Conservation (phyloP, 495 filamentous ascomycete species). For the Aspergillus steynii region DNA sequence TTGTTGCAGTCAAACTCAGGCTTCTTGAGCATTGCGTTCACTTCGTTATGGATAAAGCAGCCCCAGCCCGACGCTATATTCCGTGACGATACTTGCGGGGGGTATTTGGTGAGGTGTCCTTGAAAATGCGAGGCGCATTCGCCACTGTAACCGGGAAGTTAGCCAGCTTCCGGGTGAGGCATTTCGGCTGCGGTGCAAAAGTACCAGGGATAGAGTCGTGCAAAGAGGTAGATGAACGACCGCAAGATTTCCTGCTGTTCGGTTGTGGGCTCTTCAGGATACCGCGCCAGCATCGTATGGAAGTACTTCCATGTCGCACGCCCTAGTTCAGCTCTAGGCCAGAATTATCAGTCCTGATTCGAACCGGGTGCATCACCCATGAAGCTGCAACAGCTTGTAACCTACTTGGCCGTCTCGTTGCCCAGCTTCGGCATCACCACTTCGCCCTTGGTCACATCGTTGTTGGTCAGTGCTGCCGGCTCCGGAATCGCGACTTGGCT, state of each 20-base stretch:
- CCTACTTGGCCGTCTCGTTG: constrained; percentile 78
- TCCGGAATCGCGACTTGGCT: constrained; percentile 40
- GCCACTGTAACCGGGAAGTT: constrained; percentile 54
- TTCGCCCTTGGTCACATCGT: constrained; percentile 65
- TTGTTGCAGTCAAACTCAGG: constrained; percentile 82
- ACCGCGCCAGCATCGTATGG: constrained; percentile 93
- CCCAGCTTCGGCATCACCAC: constrained; percentile 87
- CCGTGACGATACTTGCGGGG: constrained; percentile 86
- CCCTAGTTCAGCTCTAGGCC: constrained; percentile 76
- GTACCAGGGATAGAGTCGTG: constrained; percentile 85
- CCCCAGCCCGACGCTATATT: constrained; percentile 87
- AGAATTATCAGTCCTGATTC: constrained; percentile 6
- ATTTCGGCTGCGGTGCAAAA: background rate
- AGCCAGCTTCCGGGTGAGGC: constrained; percentile 7
- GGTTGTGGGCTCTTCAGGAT: constrained; percentile 78
- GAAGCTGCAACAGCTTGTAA: background rate
- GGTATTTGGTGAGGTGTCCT: constrained; percentile 73
- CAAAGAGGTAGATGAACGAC: constrained; percentile 86
- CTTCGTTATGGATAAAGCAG: constrained; percentile 91
- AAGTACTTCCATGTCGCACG: constrained; percentile 89
- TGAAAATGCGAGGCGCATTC: constrained; percentile 94
- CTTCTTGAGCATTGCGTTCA: constrained; percentile 86
- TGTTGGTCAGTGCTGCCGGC: constrained; percentile 25
- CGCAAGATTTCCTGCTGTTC: constrained; percentile 84
- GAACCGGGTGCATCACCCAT: constrained; percentile 2